phyloP scores from a whole-genome alignment of 1,284 basidiomycete species.

The Ustilago trichophora region DNA sequence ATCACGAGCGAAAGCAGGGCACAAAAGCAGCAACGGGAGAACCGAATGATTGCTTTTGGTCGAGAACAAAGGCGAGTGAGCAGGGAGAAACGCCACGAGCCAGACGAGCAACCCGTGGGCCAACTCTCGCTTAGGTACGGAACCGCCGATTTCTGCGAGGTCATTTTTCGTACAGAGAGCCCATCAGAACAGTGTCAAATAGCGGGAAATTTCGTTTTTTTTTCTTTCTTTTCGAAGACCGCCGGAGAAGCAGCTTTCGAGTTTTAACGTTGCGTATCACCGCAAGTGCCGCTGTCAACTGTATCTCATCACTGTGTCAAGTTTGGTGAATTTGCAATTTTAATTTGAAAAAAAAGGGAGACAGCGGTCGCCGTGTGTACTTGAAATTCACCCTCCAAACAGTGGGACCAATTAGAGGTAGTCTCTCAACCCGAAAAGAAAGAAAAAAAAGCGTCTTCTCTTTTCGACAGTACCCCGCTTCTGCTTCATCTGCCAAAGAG shows the following conservation, averaged over 20 bases:
- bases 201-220: too few species aligned
- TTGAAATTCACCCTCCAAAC: background rate
- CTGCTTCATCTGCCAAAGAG: too few species aligned
- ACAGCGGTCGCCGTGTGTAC: too few species aligned
- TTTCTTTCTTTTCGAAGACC: constrained; percentile 7
- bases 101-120: constrained; percentile 1
- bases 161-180: too few species aligned
- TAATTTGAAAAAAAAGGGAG: too few species aligned
- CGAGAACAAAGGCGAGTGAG: background rate
- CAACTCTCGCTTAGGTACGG: constrained; percentile 11
- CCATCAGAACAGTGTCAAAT: background rate
- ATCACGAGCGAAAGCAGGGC: too few species aligned
- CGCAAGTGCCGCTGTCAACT: constrained; percentile 18
- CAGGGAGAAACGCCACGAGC: background rate
- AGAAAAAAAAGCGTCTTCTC: too few species aligned
- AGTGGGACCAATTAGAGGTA: background rate
- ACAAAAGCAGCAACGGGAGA: background rate
- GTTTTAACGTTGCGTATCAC: too few species aligned
- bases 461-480: background rate
- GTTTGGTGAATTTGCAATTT: too few species aligned
- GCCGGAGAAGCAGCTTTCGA: constrained; percentile 13
- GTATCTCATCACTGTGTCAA: too few species aligned
- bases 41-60: too few species aligned
- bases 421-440: too few species aligned
- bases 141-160: constrained; percentile 2